Evolutionary conservation across 2,329 filamentous ascomycete genomes (phyloP), one percentile per base, ranked within the genome.

Genomic region (Ophiocordyceps australis): DNA sequence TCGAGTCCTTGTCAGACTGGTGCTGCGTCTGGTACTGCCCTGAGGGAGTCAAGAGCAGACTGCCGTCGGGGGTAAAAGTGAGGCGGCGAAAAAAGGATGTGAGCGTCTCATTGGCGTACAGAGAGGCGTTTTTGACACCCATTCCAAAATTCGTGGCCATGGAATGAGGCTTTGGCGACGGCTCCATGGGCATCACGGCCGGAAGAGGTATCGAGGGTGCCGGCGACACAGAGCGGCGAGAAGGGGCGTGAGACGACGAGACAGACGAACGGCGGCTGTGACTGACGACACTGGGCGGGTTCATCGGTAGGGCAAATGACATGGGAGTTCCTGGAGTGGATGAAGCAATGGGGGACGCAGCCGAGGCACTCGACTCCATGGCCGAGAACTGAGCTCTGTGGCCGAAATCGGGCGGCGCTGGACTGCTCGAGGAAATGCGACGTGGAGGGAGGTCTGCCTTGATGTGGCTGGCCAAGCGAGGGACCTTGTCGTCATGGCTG

Each of bases 201-300:
- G 89, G 89, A 13, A 98, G 56, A 17, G 89, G 89, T 54, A 98
- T 69, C 1, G 86, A 93, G 1, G 89, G 86, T 5, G 86, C 86
- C 1, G 89, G 89, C 1, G 89, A 95, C 14, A 75, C 82, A 5
- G 89, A 98, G 37, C 89, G 72, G 30, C 85, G 71, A n/a, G n/a
- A n/a, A n/a, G n/a, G n/a, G n/a, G n/a, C n/a, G n/a, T n/a, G n/a
- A n/a, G n/a, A n/a, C 34, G 69, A 74, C 1, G 80, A 89, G 24
- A 98, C 94, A 0, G 89, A 95, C 2, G 89, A 95, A n/a, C 85
- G 69, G 30, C 89, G 71, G 40, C 85, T 94, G 45, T 93, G 82
- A 34, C 83, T 86, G 21, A 92, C 76, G 5, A 80, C 77, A 34
- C 66, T 74, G 1, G 86, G 86, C 10, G 89, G 89, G 43, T 98